Base-by-base conservation (phyloP, 2,329 filamentous ascomycete genomes). In the Fusarium hostae region DNA sequence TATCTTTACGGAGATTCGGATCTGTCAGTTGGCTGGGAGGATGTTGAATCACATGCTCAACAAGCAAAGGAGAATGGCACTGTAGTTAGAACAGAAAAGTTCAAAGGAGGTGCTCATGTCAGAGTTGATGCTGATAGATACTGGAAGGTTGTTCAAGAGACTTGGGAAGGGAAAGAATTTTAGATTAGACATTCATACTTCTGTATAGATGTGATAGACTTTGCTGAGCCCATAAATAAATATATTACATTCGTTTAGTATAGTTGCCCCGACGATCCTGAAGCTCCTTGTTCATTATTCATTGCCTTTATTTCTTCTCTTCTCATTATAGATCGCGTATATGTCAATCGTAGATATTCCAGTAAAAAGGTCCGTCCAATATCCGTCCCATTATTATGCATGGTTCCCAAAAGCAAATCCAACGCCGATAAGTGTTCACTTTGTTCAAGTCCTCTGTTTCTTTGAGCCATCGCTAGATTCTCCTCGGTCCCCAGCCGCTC, bases 1-100 rank as follows among this genome's bases (percentile, higher is more conserved):
- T 90, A 89, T 67, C 68, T 89, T 22, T 89, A 88, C 65, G 84
- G 85, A 15, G 79, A 81, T 39, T 81, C 77, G 3, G 88, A 90
- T 73, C 64, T 72, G 39, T 80, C 88, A 67, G 84, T 89, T 9
- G 77, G 80, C 5, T 84, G 79, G 76, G 71, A 66, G 11, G 82
- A 87, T 63, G 81, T 89, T 8, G 85, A 88, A 76, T 62, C 71
- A 44, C 86, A 89, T 69, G 86, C 84, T 1, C 74, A 66, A 5
- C 78, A 83, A 45, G 86, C 87, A 0, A 72, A 57, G 34, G 64
- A 70, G 10, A 78, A 72, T 12, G 86, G 85, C 4, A 83, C 84
- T 41, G 59, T 60, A 6, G 83, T 87, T 4, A 77, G 81, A 50
- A 75, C 79, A 67, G 87, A 87, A 72, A 75, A 77, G 70, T 89